Evolutionary conservation across 176 grass and related monocot species (phyloP).

Genomic region (Carex littledalei): DNA sequence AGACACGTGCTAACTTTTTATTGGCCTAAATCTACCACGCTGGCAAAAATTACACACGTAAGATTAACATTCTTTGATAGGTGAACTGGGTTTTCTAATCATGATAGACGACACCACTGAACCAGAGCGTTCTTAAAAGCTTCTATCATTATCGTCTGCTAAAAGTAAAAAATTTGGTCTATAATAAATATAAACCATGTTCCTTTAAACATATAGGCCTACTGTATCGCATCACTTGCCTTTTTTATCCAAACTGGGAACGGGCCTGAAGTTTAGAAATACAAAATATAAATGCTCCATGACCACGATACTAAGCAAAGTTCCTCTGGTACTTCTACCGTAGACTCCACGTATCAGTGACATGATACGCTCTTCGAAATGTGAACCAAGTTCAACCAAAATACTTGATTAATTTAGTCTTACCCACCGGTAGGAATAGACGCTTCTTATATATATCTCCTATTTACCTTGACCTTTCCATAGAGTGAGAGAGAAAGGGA

Average conservation of each 20-base stretch:
- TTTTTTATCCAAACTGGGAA: not conserved
- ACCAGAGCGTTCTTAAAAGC: not conserved
- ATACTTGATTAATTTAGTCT: not conserved
- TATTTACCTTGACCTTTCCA: not conserved
- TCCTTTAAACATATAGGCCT: not conserved
- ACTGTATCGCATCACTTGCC: not conserved
- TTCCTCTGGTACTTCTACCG: not conserved
- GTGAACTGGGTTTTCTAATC: not conserved
- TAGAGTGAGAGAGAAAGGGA: not conserved
- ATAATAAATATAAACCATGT: not conserved
- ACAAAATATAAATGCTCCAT: not conserved
- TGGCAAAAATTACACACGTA: not conserved
- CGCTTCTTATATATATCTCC: conserved; percentile 16
- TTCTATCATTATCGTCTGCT: not conserved
- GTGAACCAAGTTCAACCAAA: not conserved
- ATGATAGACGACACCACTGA: not conserved
- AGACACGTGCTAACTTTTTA: not conserved
- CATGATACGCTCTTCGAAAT: not conserved
- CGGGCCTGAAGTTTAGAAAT: not conserved
- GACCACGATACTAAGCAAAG: not conserved
- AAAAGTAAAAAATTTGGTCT: no score
- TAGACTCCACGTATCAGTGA: not conserved
- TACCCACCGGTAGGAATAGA: conserved; percentile 11
- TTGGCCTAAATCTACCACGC: not conserved
- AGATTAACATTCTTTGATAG: not conserved